Percentiles rank a stretch among this genome's conserved stretches.
Evolutionary conservation across 2,329 filamentous ascomycete genomes (phyloP).

Genomic region (Hymenoscyphus infarciens): DNA sequence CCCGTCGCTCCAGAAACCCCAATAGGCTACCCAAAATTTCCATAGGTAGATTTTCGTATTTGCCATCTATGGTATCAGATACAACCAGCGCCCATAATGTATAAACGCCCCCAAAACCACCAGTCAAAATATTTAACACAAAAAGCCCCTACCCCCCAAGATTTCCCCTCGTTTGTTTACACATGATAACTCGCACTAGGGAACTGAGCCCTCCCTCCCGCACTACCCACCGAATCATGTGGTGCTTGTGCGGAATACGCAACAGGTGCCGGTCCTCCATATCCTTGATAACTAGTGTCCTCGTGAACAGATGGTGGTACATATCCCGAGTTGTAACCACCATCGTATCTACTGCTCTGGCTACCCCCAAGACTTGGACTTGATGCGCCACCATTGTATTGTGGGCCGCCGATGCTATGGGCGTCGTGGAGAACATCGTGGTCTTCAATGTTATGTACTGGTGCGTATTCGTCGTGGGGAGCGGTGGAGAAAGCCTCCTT

Average conservation of each 20-base stretch:
- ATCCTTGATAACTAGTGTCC: conserved; percentile 39
- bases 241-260: conserved; percentile 3
- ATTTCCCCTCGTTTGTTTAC: conserved; percentile 8
- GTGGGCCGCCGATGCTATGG: conserved; percentile 9
- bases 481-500: conserved; percentile 67
- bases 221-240: conserved; percentile 7
- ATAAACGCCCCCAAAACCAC: conserved; percentile 16
- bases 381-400: conserved; percentile 11
- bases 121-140: conserved; percentile 9
- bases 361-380: conserved; percentile 13
- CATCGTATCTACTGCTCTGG: conserved; percentile 17
- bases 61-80: conserved; percentile 15
- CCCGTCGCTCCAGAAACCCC: background rate
- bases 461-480: conserved; percentile 64
- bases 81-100: conserved; percentile 5
- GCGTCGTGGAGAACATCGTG: conserved; percentile 21
- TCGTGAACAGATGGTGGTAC: conserved; percentile 37
- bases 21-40: background rate
- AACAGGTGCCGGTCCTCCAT: conserved; percentile 16
- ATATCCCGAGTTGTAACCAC: conserved; percentile 25
- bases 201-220: conserved; percentile 42
- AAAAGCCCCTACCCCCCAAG: conserved; percentile 1
- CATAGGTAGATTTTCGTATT: conserved; percentile 2
- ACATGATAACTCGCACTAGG: conserved; percentile 51
- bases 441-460: conserved; percentile 47